Percentiles rank a stretch among this genome's conserved stretches.
Conservation (phyloP, 768 basidiomycete genomes). For the Boletus eberwhitei region DNA sequence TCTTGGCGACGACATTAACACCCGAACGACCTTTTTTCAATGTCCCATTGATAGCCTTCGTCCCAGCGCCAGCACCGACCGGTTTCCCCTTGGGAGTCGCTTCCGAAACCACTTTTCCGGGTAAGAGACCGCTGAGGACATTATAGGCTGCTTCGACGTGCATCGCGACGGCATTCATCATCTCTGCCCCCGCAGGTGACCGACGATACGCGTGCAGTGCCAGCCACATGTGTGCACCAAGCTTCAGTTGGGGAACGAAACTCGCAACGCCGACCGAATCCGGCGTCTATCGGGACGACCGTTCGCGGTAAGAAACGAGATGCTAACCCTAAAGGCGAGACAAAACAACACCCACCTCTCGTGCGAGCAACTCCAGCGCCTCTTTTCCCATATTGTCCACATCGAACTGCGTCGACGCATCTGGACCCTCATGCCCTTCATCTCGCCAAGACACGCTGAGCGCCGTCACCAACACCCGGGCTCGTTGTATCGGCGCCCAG, state of each 20-base stretch:
- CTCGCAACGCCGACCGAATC: constrained; percentile 30
- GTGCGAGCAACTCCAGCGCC: constrained; percentile 38
- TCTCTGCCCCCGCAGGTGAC: constrained; percentile 35
- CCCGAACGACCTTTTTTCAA: constrained; percentile 39
- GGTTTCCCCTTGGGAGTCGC: constrained; percentile 19
- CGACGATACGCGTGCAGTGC: constrained; percentile 67
- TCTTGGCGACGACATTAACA: not conserved
- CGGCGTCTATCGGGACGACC: constrained; percentile 21
- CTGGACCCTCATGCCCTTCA: constrained; percentile 19
- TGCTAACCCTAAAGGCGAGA: not conserved
- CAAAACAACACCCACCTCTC: constrained; percentile 37
- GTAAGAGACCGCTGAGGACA: constrained; percentile 42
- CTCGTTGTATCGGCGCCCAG: constrained; percentile 55
- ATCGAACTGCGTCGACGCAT: constrained; percentile 18
- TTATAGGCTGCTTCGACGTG: constrained; percentile 53
- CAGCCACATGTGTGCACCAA: constrained; percentile 61
- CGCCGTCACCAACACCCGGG: constrained; percentile 51
- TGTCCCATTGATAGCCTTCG: constrained; percentile 1
- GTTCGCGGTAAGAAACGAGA: not conserved
- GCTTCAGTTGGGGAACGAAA: constrained; percentile 46
- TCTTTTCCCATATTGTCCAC: constrained; percentile 40
- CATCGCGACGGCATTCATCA: constrained; percentile 43
- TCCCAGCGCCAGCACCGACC: constrained; percentile 19
- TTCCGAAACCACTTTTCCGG: constrained; percentile 12
- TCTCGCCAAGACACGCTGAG: constrained; percentile 45